phyloP scores from a whole-genome alignment of 495 filamentous ascomycete genomes.

The Xylona heveae region DNA sequence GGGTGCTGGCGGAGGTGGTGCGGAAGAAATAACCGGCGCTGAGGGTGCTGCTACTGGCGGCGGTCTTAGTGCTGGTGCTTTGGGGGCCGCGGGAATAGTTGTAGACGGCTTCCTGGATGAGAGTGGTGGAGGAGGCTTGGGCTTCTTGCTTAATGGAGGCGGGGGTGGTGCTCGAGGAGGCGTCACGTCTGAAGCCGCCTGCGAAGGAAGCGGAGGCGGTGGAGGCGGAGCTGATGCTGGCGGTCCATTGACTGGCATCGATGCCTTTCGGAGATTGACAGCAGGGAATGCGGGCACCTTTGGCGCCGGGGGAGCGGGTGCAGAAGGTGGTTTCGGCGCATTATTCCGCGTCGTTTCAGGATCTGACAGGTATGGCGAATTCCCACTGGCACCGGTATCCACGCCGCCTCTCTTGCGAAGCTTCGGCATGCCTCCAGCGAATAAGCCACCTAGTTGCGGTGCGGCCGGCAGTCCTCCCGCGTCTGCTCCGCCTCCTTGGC shows the following conservation, averaged over 20 bases:
- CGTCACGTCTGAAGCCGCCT: constrained; percentile 15
- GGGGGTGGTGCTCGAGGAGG: constrained; percentile 11
- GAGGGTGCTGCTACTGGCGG: constrained; percentile 21
- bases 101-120: constrained; percentile 40
- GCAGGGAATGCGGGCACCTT: constrained; percentile 9
- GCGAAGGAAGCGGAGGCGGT: constrained; percentile 20
- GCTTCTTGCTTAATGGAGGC: constrained; percentile 13
- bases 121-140: constrained; percentile 20
- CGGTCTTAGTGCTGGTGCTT: constrained; percentile 18
- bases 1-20: constrained; percentile 20
- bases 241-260: constrained; percentile 29
- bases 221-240: constrained; percentile 38
- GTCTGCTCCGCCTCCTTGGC: constrained; percentile 22
- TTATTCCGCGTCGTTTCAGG: constrained; percentile 36
- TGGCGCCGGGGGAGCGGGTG: constrained; percentile 3
- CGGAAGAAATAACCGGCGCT: constrained; percentile 18
- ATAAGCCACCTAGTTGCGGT: constrained; percentile 72
- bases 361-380: constrained; percentile 61
- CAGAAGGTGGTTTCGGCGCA: constrained; percentile 35
- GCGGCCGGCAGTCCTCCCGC: constrained; percentile 24
- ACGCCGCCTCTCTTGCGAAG: constrained; percentile 69
- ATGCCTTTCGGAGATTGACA: constrained; percentile 10
- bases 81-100: constrained; percentile 8
- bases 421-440: constrained; percentile 91
- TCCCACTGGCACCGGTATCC: constrained; percentile 65